phyloP scores from a whole-genome alignment of 2,329 filamentous ascomycete genomes.

The Cercospora sesami region DNA sequence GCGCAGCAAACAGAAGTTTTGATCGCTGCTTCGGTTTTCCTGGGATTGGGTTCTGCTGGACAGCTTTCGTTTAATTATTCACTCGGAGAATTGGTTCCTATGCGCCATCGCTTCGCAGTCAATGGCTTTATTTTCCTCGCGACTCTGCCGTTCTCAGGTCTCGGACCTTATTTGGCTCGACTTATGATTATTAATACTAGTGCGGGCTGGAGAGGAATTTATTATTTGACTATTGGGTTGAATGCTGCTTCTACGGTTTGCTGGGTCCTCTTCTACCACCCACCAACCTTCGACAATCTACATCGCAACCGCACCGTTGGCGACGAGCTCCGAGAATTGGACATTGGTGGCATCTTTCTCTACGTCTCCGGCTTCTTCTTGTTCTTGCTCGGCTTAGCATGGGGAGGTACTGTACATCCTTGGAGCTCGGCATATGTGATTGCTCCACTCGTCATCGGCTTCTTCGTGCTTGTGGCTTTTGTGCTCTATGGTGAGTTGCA shows the following conservation, averaged over 20 bases:
- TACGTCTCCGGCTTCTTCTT: neutral
- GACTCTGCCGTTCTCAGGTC: neutral
- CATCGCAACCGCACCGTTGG: neutral
- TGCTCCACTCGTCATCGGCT: neutral
- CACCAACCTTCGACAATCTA: neutral
- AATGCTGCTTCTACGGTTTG: neutral
- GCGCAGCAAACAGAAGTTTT: neutral
- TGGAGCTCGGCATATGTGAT: neutral
- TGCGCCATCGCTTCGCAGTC: neutral
- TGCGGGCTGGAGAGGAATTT: neutral
- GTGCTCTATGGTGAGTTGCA: neutral
- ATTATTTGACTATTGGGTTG: neutral
- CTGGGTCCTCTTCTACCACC: neutral
- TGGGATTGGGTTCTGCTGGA: neutral
- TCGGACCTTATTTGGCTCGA: neutral
- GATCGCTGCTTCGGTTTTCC: neutral
- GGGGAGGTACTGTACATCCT: neutral
- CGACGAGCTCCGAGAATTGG: neutral
- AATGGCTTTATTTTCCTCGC: neutral
- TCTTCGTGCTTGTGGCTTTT: neutral
- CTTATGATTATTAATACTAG: neutral
- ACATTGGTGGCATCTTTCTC: neutral
- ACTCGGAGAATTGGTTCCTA: neutral
- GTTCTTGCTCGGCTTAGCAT: neutral
- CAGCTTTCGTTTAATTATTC: neutral